Evolutionary conservation across 331 rosid genomes (phyloP), one percentile per base, ranked within the genome.

Genomic region (Phaseolus coccineus): DNA sequence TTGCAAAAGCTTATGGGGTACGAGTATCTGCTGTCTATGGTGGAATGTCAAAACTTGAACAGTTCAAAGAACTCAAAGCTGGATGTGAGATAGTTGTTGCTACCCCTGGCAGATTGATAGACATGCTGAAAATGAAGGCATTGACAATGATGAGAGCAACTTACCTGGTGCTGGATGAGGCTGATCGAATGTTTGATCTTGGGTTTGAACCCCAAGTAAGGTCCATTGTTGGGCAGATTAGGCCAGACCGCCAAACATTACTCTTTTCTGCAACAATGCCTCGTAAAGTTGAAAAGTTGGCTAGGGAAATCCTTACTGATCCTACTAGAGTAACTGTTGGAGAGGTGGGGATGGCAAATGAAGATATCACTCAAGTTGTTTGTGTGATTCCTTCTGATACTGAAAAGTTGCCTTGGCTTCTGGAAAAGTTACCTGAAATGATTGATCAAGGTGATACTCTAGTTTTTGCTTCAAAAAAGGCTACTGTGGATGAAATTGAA

Each of bases 201-300:
- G 99, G 99, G 69, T 95, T 95, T 88, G 99, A 95, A 88, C 99
- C 99, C 2, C 99, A 95, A 69, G 88, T 95, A 85, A 88, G 97
- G 84, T 95, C 99, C 37, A 90, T 95, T 69, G 98, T 95, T 69
- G 99, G 99, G 79, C 99, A 95, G 87, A 93, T 95, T 76, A 87
- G 99, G 88, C 99, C 98, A 6, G 99, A 93, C 55, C 98, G 99
- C 24, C 99, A 91, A 83, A 95, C 97, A 25, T 85, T 88, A 83
- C 96, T 95, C 31, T 95, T 93, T 72, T 95, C 99, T 82, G 99
- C 99, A 6, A 95, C 99, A 57, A 95, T 95, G 99, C 99, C 99
- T 1, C 87, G 81, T 35, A 95, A 89, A 84, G 96, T 95, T 24
- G 99, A 95, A 83, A 95, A 93, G 86, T 72, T 95, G 87, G 97